A percentile compares a stretch with the other conserved stretches of the same genome.
phyloP scores from a whole-genome alignment of 1,139 yeast genomes.

The Geotrichum macrosporum region DNA sequence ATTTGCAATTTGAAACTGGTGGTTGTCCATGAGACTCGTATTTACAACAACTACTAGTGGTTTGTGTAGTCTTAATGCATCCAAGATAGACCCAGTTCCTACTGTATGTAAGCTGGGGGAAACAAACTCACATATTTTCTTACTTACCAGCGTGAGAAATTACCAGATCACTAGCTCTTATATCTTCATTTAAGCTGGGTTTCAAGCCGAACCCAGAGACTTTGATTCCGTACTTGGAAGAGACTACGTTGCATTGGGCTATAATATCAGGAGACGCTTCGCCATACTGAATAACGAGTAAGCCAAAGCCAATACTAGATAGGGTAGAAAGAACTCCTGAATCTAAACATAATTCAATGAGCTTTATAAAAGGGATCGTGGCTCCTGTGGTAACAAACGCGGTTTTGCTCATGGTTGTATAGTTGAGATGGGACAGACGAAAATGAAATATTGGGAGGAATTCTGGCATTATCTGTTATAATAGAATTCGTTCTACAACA shows the following conservation, averaged over 20 bases:
- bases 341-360: conserved; percentile 46
- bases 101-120: not conserved
- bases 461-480: no score
- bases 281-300: conserved; percentile 67
- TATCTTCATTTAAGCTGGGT: conserved; percentile 11
- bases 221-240: conserved; percentile 32
- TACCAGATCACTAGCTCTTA: conserved; percentile 46
- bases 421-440: not conserved
- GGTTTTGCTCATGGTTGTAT: conserved; percentile 24
- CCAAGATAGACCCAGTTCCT: conserved; percentile 79
- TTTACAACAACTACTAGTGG: conserved; percentile 70
- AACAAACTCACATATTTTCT: not conserved
- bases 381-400: conserved; percentile 77
- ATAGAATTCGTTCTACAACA: no score
- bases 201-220: conserved; percentile 38
- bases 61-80: conserved; percentile 55
- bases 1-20: conserved; percentile 72
- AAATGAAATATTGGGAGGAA: not conserved
- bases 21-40: conserved; percentile 72
- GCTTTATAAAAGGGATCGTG: conserved; percentile 64
- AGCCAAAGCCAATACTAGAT: conserved; percentile 38
- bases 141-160: conserved; percentile 71
- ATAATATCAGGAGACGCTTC: conserved; percentile 35
- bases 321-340: conserved; percentile 41
- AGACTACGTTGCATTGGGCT: conserved; percentile 23